Percentiles rank a stretch among this genome's conserved stretches.
Conservation (phyloP, 768 basidiomycete species). For the Leccinum incarnatum region DNA sequence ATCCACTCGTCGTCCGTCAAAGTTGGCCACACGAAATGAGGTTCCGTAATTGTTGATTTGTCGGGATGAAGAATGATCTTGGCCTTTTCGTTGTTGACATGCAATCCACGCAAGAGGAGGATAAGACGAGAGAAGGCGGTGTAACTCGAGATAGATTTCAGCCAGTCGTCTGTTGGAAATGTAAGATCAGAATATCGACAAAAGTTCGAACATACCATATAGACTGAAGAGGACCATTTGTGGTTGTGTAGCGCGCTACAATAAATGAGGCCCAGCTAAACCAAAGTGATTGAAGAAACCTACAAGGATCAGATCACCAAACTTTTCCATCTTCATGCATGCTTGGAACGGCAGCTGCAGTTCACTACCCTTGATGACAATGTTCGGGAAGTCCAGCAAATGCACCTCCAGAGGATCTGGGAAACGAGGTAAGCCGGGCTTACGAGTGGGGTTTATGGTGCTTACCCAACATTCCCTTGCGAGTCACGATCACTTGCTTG, state of each 20-base stretch:
- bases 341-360: constrained; percentile 99
- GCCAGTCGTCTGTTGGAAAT: constrained; percentile 78
- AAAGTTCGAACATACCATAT: constrained; percentile 54
- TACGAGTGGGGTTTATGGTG: neutral
- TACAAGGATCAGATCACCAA: constrained; percentile 93
- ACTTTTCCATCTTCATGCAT: constrained; percentile 99
- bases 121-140: constrained; percentile 98
- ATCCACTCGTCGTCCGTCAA: constrained; percentile 96
- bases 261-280: neutral
- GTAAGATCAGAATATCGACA: constrained; percentile 7
- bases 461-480: constrained; percentile 72
- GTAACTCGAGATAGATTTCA: constrained; percentile 98
- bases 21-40: constrained; percentile 97
- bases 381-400: constrained; percentile 99
- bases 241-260: constrained; percentile 90
- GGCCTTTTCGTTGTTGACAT: constrained; percentile 99
- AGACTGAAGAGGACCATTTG: constrained; percentile 99
- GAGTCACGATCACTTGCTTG: constrained; percentile 98
- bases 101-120: constrained; percentile 92
- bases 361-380: constrained; percentile 99
- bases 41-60: constrained; percentile 94
- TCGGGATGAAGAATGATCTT: constrained; percentile 93
- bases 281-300: constrained; percentile 12
- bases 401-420: constrained; percentile 94
- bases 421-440: constrained; percentile 5